Percentiles rank a stretch among this genome's conserved stretches.
Evolutionary conservation across 805 yeast species (phyloP).

Genomic region (Suhomyces tanzawaensis): DNA sequence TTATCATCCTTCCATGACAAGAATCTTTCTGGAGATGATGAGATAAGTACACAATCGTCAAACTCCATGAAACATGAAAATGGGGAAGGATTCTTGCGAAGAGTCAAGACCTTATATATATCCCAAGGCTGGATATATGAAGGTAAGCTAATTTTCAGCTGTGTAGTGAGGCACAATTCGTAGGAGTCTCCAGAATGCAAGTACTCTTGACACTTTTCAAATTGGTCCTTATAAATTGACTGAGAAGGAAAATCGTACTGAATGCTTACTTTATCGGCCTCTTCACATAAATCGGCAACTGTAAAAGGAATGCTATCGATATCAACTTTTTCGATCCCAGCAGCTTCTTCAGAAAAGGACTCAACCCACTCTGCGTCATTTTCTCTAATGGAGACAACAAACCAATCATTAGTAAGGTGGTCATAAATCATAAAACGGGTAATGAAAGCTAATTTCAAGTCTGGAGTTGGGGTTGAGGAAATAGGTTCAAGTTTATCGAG

Average conservation of each 20-base stretch:
- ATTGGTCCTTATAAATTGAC: conserved; percentile 51
- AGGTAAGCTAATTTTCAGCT: conserved; percentile 58
- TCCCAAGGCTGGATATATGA: conserved; percentile 62
- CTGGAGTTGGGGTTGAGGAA: conserved; percentile 52
- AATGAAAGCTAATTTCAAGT: conserved; percentile 69
- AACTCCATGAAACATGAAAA: conserved; percentile 80
- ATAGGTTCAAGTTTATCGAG: conserved; percentile 34
- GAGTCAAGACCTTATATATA: conserved; percentile 68
- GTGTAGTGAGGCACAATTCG: conserved; percentile 86
- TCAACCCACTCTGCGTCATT: conserved; percentile 41
- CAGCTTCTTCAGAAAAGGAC: conserved; percentile 11
- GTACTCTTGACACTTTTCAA: conserved; percentile 61
- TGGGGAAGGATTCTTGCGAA: conserved; percentile 81
- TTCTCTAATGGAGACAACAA: conserved; percentile 48
- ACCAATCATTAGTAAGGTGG: conserved; percentile 43
- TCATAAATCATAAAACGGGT: conserved; percentile 63
- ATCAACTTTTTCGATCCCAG: conserved; percentile 13
- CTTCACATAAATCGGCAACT: conserved; percentile 23
- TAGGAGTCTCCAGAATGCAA: conserved; percentile 85
- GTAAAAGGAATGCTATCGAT: conserved; percentile 21
- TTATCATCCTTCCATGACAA: conserved; percentile 64
- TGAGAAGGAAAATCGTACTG: conserved; percentile 50
- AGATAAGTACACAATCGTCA: conserved; percentile 60
- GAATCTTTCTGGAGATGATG: conserved; percentile 95
- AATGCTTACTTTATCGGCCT: conserved; percentile 24